Conservation (phyloP, 768 basidiomycete species). For the Lepiota venenata region DNA sequence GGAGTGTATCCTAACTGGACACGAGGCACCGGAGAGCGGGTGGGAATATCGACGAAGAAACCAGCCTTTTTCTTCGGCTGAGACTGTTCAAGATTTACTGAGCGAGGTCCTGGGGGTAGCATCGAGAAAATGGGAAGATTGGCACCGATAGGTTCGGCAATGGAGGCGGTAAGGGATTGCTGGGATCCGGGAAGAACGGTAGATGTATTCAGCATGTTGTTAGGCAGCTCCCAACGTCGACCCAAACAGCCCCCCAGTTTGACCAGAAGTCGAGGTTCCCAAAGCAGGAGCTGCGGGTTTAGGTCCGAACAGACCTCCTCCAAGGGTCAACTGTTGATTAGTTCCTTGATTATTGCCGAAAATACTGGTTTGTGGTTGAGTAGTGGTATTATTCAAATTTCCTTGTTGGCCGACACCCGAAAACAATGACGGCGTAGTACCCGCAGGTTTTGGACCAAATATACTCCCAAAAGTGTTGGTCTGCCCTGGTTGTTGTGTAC, state of each 20-base stretch:
- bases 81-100: conserved; percentile 53
- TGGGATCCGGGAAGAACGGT: conserved; percentile 45
- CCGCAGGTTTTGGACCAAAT: conserved; percentile 42
- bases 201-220: conserved; percentile 36
- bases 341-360: conserved; percentile 51
- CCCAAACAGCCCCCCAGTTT: conserved; percentile 40
- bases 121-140: conserved; percentile 73
- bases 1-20: conserved; percentile 64
- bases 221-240: conserved; percentile 27
- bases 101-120: conserved; percentile 69
- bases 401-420: conserved; percentile 41
- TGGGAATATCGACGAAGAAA: conserved; percentile 75
- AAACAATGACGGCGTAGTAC: conserved; percentile 34
- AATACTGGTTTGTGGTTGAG: conserved; percentile 29
- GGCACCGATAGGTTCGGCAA: conserved; percentile 78
- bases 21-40: conserved; percentile 66
- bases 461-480: conserved; percentile 31
- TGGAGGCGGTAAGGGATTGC: conserved; percentile 72
- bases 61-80: conserved; percentile 72
- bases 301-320: conserved; percentile 46
- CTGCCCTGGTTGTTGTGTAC: conserved; percentile 17
- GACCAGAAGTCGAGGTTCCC: conserved; percentile 28
- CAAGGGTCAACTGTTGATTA: conserved; percentile 41
- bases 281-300: conserved; percentile 50
- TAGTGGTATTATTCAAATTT: conserved; percentile 27